Base-by-base conservation (phyloP, 176 grass and related monocot genomes). In the Oryza rufipogon region DNA sequence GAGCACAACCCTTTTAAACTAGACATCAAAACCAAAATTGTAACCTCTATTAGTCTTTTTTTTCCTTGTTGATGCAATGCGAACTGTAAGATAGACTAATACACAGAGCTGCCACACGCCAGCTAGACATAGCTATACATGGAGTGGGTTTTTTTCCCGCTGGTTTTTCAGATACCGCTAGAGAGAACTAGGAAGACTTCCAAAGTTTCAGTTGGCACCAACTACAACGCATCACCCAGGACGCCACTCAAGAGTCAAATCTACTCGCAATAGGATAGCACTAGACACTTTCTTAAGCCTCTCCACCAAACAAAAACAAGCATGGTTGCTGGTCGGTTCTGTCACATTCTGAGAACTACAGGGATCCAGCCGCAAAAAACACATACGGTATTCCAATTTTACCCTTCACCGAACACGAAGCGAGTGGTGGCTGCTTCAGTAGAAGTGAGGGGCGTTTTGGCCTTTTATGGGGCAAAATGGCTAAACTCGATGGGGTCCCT, bases 401-500 rank as follows among this genome's bases (percentile, higher is more conserved):
- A 9, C 30, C 82, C 82, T 69, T n/a, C 64, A 69, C 46, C 64
- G 13, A 76, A 14, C 45, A 6, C 64, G 7, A 13, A 49, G 33
- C 33, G 6, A 1, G 2, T 11, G 16, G 11, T 0, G 81, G 25
- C 16, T 3, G 52, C 38, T 67, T 20, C 13, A 7, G 1, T n/a
- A 9, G 2, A 48, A 19, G 30, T 28, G 80, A 44, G 68, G 89
- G 75, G 61, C 20, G 41, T 89, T 84, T 23, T 9, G 69, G 61
- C 15, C 30, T 84, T 84, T 23, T 17, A 3, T 32, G 4, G 80
- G 74, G 60, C 9, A 10, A 54, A 44, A 20, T 67, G 23, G n/a
- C 23, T 9, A 2, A 16, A 38, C 1, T 0, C 23, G 5, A 25
- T 32, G 71, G 69, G 74, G 0, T 12, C 47, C 47, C 68, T 4